A percentile compares a stretch with the other conserved stretches of the same genome.
These are phyloP conservation scores for Lupinus albus DNA, from an alignment of 306 rosid species.

Conservation along the genomic window DNA sequence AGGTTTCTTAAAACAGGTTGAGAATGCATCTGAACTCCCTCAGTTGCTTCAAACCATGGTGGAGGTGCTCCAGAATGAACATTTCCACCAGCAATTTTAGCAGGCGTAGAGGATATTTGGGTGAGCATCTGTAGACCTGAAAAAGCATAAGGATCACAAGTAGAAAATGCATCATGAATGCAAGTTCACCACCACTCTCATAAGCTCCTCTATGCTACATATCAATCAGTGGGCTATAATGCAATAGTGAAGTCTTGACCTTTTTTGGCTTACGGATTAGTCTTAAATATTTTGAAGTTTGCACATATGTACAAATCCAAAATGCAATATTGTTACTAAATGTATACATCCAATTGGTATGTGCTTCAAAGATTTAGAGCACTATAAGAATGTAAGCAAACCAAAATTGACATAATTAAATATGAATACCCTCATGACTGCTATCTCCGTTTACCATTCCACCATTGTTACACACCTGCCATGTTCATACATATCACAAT, in stretches of 20 bases:
- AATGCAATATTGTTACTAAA: background rate
- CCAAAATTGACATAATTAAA: slow-evolving; percentile 12
- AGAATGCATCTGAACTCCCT: slow-evolving; percentile 51
- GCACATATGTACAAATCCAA: slow-evolving; percentile 9
- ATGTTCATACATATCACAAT: slow-evolving; percentile 44
- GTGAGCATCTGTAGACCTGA: slow-evolving; percentile 62
- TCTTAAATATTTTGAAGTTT: slow-evolving; percentile 8
- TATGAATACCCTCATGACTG: slow-evolving; percentile 58
- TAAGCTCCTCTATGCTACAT: slow-evolving; percentile 27
- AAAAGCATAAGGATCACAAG: slow-evolving; percentile 39
- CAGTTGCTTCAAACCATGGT: slow-evolving; percentile 76
- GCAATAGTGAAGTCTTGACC: background rate
- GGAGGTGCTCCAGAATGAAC: slow-evolving; percentile 79
- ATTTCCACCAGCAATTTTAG: slow-evolving; percentile 57
- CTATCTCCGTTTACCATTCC: slow-evolving; percentile 48
- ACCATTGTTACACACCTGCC: slow-evolving; percentile 49
- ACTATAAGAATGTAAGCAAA: slow-evolving; percentile 11
- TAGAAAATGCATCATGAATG: slow-evolving; percentile 34
- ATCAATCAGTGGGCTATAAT: slow-evolving; percentile 8
- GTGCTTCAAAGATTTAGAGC: slow-evolving; percentile 14
- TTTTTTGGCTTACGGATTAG: slow-evolving; percentile 7
- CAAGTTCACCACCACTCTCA: slow-evolving; percentile 11
- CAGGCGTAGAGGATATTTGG: slow-evolving; percentile 43
- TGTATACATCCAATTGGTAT: slow-evolving; percentile 22
- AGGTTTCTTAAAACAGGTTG: slow-evolving; percentile 45